Evolutionary conservation across 306 rosid species (phyloP).

Genomic region (Calophaca sinica): DNA sequence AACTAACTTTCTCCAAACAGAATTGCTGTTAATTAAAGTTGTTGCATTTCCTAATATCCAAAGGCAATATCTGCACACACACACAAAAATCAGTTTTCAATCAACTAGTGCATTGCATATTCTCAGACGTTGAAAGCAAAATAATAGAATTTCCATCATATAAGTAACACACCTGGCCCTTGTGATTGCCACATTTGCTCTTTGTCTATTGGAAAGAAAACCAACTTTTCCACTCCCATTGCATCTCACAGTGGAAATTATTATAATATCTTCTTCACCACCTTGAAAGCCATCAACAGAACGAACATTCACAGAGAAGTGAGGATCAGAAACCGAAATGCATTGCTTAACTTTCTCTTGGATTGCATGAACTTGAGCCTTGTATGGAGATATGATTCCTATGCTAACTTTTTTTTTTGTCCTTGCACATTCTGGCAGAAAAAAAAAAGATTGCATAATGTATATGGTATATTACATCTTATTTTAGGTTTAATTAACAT

Average conservation of each 20-base stretch:
- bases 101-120: background rate
- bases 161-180: conserved; percentile 59
- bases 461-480: background rate
- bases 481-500: no score
- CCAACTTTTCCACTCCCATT: conserved; percentile 57
- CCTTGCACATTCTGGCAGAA: conserved; percentile 33
- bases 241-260: conserved; percentile 55
- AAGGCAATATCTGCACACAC: conserved; percentile 52
- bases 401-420: conserved; percentile 55
- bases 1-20: conserved; percentile 56
- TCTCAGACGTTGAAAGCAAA: background rate
- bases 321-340: background rate
- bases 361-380: conserved; percentile 63
- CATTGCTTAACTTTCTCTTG: conserved; percentile 49
- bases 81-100: background rate
- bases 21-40: conserved; percentile 47
- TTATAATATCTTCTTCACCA: conserved; percentile 70
- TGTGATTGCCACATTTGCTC: conserved; percentile 70
- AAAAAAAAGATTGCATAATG: background rate
- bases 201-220: conserved; percentile 57
- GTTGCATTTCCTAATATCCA: conserved; percentile 65
- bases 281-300: conserved; percentile 80
- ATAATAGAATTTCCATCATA: background rate
- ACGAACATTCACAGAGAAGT: conserved; percentile 59
- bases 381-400: conserved; percentile 72